Evolutionary conservation across 2,329 filamentous ascomycete genomes (phyloP).

Genomic region (Beauveria rudraprayagi): DNA sequence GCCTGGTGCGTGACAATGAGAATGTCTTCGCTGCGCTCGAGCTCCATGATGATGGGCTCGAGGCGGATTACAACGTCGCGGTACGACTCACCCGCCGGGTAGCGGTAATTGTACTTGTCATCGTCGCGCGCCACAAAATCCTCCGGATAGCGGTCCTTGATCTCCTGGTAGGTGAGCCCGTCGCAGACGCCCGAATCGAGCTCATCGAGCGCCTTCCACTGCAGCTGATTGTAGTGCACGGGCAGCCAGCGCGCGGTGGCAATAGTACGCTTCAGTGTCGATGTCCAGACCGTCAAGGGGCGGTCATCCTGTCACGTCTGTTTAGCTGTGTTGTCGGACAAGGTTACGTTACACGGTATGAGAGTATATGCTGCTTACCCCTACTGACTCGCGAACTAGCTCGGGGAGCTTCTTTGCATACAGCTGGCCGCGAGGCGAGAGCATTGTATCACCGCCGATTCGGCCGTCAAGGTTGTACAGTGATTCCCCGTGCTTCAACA

Average conservation of each 20-base stretch:
- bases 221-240: constrained; percentile 78
- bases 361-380: constrained; percentile 46
- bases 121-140: constrained; percentile 94
- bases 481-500: constrained; percentile 77
- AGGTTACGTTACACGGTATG: constrained; percentile 19
- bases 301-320: constrained; percentile 42
- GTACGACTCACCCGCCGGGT: constrained; percentile 90
- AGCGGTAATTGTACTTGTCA: constrained; percentile 99
- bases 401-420: constrained; percentile 82
- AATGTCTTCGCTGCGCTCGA: constrained; percentile 93
- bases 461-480: constrained; percentile 82
- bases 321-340: background rate
- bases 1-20: constrained; percentile 97
- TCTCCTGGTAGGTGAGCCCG: constrained; percentile 91
- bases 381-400: constrained; percentile 76
- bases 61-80: constrained; percentile 95
- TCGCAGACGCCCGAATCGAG: constrained; percentile 95
- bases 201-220: constrained; percentile 98
- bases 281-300: constrained; percentile 55
- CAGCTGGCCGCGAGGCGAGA: constrained; percentile 78
- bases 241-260: constrained; percentile 81
- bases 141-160: constrained; percentile 82
- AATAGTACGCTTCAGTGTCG: constrained; percentile 70
- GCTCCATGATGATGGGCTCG: constrained; percentile 98
- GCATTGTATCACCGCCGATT: constrained; percentile 84